A percentile compares a stretch with the other conserved stretches of the same genome.
Conservation (phyloP, 2,329 filamentous ascomycete genomes). For the Aspergillus sp. region DNA sequence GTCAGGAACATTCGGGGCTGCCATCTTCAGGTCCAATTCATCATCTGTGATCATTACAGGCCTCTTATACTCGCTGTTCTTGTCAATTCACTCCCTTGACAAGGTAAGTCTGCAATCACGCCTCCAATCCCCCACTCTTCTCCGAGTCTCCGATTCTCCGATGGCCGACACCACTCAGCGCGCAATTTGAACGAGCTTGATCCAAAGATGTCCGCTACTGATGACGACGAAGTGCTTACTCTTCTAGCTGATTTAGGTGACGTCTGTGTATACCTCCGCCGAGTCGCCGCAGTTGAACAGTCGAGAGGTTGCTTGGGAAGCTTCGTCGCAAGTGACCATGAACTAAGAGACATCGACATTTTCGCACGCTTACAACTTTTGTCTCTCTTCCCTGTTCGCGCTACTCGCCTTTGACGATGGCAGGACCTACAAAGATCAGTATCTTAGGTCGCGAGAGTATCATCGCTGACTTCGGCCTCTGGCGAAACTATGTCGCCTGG, state of each 20-base stretch:
- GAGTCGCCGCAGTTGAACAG: conserved; percentile 1
- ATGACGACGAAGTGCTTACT: neutral
- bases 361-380: conserved; percentile 15
- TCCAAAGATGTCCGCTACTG: neutral
- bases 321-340: conserved; percentile 22
- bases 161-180: conserved; percentile 7
- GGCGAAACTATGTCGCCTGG: conserved; percentile 77
- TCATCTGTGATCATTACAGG: neutral
- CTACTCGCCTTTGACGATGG: conserved; percentile 31
- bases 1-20: conserved; percentile 2
- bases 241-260: neutral
- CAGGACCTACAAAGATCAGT: conserved; percentile 65
- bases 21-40: conserved; percentile 8
- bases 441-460: conserved; percentile 92
- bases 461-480: conserved; percentile 87
- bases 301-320: conserved; percentile 10
- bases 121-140: neutral
- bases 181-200: conserved; percentile 2
- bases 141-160: conserved; percentile 10
- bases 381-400: conserved; percentile 11
- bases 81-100: neutral
- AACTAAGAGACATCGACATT: conserved; percentile 21
- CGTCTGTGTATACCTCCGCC: neutral
- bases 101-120: conserved; percentile 8
- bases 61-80: neutral